Percentiles rank a stretch among this genome's conserved stretches.
Evolutionary conservation across 305 asterid genomes (phyloP).

Genomic region (Ilex paraguariensis): DNA sequence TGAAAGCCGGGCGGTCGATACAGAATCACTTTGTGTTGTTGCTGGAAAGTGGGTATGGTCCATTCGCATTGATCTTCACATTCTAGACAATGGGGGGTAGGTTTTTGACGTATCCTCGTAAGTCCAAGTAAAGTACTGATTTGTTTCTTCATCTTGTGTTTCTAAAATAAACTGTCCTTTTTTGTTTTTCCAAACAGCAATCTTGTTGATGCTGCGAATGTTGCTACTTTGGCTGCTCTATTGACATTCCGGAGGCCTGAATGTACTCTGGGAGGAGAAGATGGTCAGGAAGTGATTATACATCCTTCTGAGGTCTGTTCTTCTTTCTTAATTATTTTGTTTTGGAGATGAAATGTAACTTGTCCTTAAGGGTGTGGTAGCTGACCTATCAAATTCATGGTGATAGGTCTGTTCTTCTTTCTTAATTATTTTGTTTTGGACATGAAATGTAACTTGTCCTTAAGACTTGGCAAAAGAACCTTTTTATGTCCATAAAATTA

Average conservation of each 20-base stretch:
- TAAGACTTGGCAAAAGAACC: no score
- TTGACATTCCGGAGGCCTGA: conserved; percentile 87
- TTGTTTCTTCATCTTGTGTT: no score
- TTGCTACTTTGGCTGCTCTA: conserved; percentile 94
- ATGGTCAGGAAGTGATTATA: conserved; percentile 70
- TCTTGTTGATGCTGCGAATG: conserved; percentile 92
- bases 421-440: not conserved
- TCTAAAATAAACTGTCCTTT: no score
- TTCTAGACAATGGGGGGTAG: conserved; percentile 92
- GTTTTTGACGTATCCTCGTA: conserved; percentile 4
- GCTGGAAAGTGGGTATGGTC: conserved; percentile 97
- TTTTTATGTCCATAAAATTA: no score
- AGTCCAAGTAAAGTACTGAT: no score
- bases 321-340: conserved; percentile 7
- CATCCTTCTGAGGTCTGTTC: conserved; percentile 73
- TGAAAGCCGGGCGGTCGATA: conserved; percentile 95
- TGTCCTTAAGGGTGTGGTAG: no score
- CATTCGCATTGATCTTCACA: conserved; percentile 81
- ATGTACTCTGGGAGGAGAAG: conserved; percentile 84
- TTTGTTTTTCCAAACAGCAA: conserved; percentile 30
- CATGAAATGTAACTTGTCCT: no score
- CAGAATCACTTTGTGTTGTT: conserved; percentile 89
- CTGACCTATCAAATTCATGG: no score
- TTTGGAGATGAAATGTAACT: conserved; percentile 2
- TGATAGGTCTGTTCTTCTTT: conserved; percentile 31